phyloP scores from a whole-genome alignment of 805 yeast genomes.

The Teunomyces funiuensis region DNA sequence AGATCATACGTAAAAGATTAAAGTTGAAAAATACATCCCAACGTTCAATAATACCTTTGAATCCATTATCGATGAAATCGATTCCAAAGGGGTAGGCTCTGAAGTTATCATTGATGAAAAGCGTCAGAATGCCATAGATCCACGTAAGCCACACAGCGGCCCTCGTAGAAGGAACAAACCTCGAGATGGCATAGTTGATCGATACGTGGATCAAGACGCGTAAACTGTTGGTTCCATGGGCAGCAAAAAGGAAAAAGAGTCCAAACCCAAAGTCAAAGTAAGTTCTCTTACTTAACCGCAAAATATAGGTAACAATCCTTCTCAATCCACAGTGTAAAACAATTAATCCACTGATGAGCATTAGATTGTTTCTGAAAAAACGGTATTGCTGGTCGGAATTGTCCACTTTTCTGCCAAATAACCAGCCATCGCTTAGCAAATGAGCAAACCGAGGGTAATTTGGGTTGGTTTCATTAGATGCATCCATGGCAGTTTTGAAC shows the following conservation, averaged over 20 bases:
- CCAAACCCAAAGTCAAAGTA: constrained; percentile 78
- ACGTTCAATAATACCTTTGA: constrained; percentile 74
- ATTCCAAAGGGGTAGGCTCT: constrained; percentile 57
- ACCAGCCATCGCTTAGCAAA: constrained; percentile 79
- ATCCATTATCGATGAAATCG: constrained; percentile 57
- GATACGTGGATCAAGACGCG: constrained; percentile 60
- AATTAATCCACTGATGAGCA: constrained; percentile 56
- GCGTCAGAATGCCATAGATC: constrained; percentile 74
- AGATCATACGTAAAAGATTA: constrained; percentile 77
- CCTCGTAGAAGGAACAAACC: constrained; percentile 30
- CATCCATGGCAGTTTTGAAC: constrained; percentile 78
- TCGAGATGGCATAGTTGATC: constrained; percentile 53
- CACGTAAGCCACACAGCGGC: constrained; percentile 54
- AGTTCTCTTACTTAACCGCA: constrained; percentile 37
- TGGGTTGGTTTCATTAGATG: constrained; percentile 71
- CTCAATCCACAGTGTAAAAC: constrained; percentile 56
- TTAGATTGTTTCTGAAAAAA: constrained; percentile 80
- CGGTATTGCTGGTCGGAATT: constrained; percentile 89
- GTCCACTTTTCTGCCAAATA: constrained; percentile 86
- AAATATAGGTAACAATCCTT: constrained; percentile 21
- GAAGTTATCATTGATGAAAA: constrained; percentile 74
- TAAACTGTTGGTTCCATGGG: constrained; percentile 77
- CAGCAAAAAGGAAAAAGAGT: constrained; percentile 59
- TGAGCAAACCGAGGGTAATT: constrained; percentile 66
- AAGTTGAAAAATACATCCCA: constrained; percentile 98